Conservation (phyloP, 192 early-diverging fungal genomes). For the Radiomyces spectabilis region DNA sequence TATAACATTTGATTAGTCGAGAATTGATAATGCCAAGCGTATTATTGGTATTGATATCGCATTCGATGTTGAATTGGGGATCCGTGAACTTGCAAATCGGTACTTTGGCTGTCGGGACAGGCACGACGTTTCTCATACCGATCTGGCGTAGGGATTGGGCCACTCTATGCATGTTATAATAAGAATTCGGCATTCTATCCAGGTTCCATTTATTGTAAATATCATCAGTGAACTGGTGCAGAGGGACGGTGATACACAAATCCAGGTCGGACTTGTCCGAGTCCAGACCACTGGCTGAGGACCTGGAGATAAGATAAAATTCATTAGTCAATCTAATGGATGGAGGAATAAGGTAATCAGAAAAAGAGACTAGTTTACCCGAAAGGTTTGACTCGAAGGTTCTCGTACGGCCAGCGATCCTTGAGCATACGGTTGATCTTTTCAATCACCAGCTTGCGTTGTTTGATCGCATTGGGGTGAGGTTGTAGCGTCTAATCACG, state of each 20-base stretch:
- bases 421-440: no score
- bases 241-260: slow-evolving; percentile 22
- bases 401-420: no score
- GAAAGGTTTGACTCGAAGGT: no score
- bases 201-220: neutral
- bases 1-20: slow-evolving; percentile 20
- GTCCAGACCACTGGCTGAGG: slow-evolving; percentile 24
- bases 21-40: slow-evolving; percentile 31
- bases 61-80: slow-evolving; percentile 8
- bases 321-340: neutral
- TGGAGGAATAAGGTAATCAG: no score
- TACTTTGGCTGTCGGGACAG: slow-evolving; percentile 26
- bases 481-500: no score
- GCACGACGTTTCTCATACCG: slow-evolving; percentile 11
- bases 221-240: neutral
- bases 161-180: slow-evolving; percentile 2
- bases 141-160: slow-evolving; percentile 3
- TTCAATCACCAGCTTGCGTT: no score
- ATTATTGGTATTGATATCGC: slow-evolving; percentile 29
- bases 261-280: slow-evolving; percentile 24
- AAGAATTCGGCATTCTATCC: neutral
- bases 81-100: slow-evolving; percentile 35
- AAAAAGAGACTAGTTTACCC: no score
- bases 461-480: no score
- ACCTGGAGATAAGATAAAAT: slow-evolving; percentile 10